Evolutionary conservation across 805 yeast genomes (phyloP), one percentile per base, ranked within the genome.

Genomic region (Wickerhamiella parazyma): DNA sequence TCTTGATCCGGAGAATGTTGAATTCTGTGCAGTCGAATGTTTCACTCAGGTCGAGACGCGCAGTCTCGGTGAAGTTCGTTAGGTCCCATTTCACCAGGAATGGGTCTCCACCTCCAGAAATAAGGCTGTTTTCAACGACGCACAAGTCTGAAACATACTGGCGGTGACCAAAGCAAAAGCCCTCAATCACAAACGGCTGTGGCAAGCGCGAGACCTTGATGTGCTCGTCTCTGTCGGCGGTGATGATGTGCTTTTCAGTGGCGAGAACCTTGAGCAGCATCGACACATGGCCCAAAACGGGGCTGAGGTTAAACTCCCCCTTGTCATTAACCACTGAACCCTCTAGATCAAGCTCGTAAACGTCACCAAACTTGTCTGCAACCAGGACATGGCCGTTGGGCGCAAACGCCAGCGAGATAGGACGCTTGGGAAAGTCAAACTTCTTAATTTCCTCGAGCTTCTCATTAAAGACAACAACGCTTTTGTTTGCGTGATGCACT

Each of bases 341-440:
- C 11, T 58, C 56, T 31, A 84, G 66, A 1, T 70, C 60, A 7
- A 47, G 45, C 12, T 36, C 38, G 59, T 83, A 91, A 5, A 86
- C 95, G 62, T 91, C 99, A 38, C 98, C 98, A 58, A 89, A 91
- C 65, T 91, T 91, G 60, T 91, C 98, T 17, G 94, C 95, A 19
- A 87, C 71, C 2, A 85, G 59, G 6, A 87, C 61, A 11, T 64
- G 62, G 12, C 42, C 50, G 47, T 72, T 75, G 45, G 73, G 73
- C 28, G 62, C 62, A 26, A 79, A 69, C 0, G 76, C 67, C 16
- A 86, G 68, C 1, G 95, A 78, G 51, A 85, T 79, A n/a, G 97
- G 97, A 61, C 97, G 76, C 61, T 89, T 89, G 29, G 95, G 86
- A 55, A 84, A 80, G 4, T 73, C 71, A 57, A 85, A 89, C 54